Base-by-base conservation (phyloP, 192 early-diverging fungal species). In the Mortierella claussenii region DNA sequence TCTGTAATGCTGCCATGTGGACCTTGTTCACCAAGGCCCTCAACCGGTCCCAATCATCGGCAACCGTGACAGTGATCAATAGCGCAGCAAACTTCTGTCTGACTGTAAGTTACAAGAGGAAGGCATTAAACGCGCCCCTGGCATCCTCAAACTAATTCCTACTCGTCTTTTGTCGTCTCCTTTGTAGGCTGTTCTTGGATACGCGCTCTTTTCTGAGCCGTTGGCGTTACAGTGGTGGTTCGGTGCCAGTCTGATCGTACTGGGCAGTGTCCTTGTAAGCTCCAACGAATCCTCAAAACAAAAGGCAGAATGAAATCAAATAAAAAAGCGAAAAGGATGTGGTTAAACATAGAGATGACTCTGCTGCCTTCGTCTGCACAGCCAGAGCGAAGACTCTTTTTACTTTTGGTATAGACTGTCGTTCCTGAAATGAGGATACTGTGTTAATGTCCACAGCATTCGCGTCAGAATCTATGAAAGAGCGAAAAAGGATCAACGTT, bases 1-100 rank as follows among this genome's bases (percentile, higher is more conserved):
- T 80, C 15, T 90, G 88, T 46, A 96, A 96, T 62, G 86, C 90
- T 4, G 55, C 88, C 53, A 97, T 97, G 95, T 97, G 95, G 95
- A 87, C 88, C 3, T 79, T 88, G 3, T 95, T 96, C 60, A 94
- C 95, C 44, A 93, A 92, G 55, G 93, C 94, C 6, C 81, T 97
- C 31, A 89, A 86, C 51, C 81, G 81, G 40, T 89, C 94, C 20
- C 79, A 86, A 34, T 92, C 93, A 17, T 92, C 94, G 3, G 76
- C 89, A 3, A 87, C 90, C 24, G 93, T 94, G 9, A 92, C 90
- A 15, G 84, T 92, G 46, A 65, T 94, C 57, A 94, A 94, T 79
- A 94, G 86, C 20, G 90, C 88, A 8, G 85, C 85, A 18, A 96
- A 94, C 67, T 93, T 94, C 82, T 81, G 78, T 33, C 81, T 85